A percentile compares a stretch with the other conserved stretches of the same genome.
These are phyloP conservation scores for Pyricularia sp. DNA, from an alignment of 2,329 filamentous ascomycete genomes.

Conservation along the genomic window DNA sequence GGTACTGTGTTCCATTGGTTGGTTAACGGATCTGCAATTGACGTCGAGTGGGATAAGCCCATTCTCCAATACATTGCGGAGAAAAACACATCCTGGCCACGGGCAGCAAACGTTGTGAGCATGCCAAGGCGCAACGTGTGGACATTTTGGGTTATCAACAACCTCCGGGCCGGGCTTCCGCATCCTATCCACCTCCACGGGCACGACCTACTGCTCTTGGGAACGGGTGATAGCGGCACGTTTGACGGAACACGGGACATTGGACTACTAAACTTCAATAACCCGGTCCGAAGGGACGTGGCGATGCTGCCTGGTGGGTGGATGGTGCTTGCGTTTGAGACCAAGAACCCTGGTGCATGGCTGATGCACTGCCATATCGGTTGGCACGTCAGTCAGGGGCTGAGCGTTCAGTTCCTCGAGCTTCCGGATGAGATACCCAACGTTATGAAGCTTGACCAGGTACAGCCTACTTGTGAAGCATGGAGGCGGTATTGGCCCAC, in stretches of 20 bases:
- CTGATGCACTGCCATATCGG: constrained; percentile 33
- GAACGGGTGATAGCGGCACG: constrained; percentile 11
- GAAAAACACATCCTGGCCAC: constrained; percentile 15
- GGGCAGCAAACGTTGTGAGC: constrained; percentile 6
- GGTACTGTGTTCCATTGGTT: constrained; percentile 20
- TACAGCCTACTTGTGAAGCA: constrained; percentile 2
- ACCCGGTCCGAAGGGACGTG: constrained; percentile 33
- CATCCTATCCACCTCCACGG: constrained; percentile 35
- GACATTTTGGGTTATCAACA: constrained; percentile 22
- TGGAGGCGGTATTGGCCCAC: constrained; percentile 2
- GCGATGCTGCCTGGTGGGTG: constrained; percentile 31
- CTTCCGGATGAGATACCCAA: background rate
- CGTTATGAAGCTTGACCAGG: constrained; percentile 2
- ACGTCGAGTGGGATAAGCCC: constrained; percentile 25
- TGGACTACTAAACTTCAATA: constrained; percentile 19
- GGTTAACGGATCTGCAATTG: constrained; percentile 18
- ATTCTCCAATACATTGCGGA: constrained; percentile 21
- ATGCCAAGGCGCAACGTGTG: constrained; percentile 19
- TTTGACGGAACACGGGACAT: constrained; percentile 12
- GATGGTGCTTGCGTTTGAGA: constrained; percentile 32
- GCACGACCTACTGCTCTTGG: constrained; percentile 31
- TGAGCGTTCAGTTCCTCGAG: constrained; percentile 38
- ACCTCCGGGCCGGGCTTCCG: constrained; percentile 15
- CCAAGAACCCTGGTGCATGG: constrained; percentile 38
- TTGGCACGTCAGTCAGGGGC: constrained; percentile 34